These are phyloP conservation scores for Parasarocladium wereldwijsianum DNA, from an alignment of 2,329 filamentous ascomycete species.

Conservation along the genomic window DNA sequence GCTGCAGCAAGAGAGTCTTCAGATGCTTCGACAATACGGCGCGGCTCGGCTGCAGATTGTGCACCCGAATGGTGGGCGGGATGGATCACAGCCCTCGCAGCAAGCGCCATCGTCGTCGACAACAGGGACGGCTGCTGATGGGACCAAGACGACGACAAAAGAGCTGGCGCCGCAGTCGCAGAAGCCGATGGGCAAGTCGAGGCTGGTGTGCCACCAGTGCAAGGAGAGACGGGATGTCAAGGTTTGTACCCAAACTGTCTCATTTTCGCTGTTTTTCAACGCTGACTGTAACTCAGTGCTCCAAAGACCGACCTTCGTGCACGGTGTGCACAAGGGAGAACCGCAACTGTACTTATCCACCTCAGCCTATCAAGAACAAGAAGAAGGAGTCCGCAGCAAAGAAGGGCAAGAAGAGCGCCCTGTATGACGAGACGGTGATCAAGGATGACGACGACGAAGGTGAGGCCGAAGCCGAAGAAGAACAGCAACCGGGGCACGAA, in stretches of 20 bases:
- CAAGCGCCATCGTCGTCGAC: conserved; percentile 11
- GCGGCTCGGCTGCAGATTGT: conserved; percentile 42
- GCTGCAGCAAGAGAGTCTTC: conserved; percentile 37
- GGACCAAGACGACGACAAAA: conserved; percentile 16
- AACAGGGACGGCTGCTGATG: conserved; percentile 10
- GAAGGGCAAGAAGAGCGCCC: too few relatives aligned
- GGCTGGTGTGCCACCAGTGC: conserved; percentile 21
- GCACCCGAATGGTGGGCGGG: conserved; percentile 27
- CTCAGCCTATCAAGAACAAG: conserved; percentile 11
- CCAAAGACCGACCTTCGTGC: conserved; percentile 24
- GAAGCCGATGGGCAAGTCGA: conserved; percentile 14
- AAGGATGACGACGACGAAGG: conserved; percentile 8
- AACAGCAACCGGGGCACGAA: conserved; percentile 6
- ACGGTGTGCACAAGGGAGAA: conserved; percentile 18
- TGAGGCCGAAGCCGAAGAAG: conserved; percentile 6
- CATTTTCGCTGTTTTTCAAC: background rate
- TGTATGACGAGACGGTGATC: too few relatives aligned
- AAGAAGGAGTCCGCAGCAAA: conserved; percentile 10
- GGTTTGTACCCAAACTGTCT: conserved; percentile 12
- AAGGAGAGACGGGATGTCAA: conserved; percentile 20
- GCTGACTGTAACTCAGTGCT: conserved; percentile 19
- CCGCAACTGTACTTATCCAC: conserved; percentile 23
- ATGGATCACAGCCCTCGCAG: conserved; percentile 12
- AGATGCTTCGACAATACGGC: conserved; percentile 41
- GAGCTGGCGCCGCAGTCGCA: conserved; percentile 14